Evolutionary conservation across 192 early-diverging fungal genomes (phyloP).

Genomic region (Gryganskiella cystojenkinii): DNA sequence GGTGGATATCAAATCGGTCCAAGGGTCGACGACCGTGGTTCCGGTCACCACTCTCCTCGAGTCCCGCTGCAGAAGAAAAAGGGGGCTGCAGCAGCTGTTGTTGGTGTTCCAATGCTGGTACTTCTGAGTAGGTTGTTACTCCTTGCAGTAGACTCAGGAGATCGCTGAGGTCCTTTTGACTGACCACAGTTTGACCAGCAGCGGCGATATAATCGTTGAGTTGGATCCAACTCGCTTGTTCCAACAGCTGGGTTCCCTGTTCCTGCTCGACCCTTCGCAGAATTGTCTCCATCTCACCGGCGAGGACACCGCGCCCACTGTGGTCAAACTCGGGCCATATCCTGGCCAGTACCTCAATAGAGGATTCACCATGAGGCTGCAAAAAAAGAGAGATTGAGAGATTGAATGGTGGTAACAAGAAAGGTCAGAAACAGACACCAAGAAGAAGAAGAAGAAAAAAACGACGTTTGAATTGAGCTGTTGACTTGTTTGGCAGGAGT

Average conservation of each 20-base stretch:
- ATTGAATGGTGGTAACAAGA: not conserved
- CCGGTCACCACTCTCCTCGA: too few relatives aligned
- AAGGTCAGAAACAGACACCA: not conserved
- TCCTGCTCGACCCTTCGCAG: slow-evolving; percentile 42
- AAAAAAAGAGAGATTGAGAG: not conserved
- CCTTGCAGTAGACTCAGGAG: slow-evolving; percentile 28
- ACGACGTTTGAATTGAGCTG: too few relatives aligned
- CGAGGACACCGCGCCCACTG: slow-evolving; percentile 34
- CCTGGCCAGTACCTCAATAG: slow-evolving; percentile 25
- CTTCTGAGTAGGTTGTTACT: not conserved
- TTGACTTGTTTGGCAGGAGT: too few relatives aligned
- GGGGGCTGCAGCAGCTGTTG: not conserved
- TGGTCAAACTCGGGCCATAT: slow-evolving; percentile 51
- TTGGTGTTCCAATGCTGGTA: slow-evolving; percentile 2
- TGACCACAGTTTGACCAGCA: slow-evolving; percentile 26
- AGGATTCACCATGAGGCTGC: slow-evolving; percentile 1
- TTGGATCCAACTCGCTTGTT: slow-evolving; percentile 15
- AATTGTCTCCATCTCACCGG: slow-evolving; percentile 37
- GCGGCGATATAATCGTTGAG: slow-evolving; percentile 13
- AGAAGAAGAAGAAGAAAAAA: not conserved
- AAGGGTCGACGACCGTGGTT: not conserved
- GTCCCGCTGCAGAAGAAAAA: too few relatives aligned
- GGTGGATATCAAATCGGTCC: not conserved
- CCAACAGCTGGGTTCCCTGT: slow-evolving; percentile 20
- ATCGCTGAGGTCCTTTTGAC: slow-evolving; percentile 30